Percentiles rank a stretch among this genome's conserved stretches.
Evolutionary conservation across 2,329 filamentous ascomycete genomes (phyloP).

Genomic region (Fusarium sacchari): DNA sequence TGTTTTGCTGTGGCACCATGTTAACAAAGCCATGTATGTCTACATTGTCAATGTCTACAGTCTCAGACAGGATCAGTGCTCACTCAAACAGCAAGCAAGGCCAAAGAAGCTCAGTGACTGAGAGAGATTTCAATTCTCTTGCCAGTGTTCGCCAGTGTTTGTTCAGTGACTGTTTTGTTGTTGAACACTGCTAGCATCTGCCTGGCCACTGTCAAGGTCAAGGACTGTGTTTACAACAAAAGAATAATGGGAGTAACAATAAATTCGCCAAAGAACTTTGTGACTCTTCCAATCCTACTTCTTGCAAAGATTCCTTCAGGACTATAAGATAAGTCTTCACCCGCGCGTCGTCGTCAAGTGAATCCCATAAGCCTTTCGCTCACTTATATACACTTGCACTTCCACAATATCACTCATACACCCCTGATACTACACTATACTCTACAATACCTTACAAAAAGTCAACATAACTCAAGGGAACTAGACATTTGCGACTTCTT

Average conservation of each 20-base stretch:
- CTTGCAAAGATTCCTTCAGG: not conserved
- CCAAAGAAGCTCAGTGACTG: not conserved
- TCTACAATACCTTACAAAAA: not conserved
- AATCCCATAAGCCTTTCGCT: not conserved
- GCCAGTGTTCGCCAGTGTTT: not conserved
- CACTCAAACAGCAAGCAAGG: not conserved
- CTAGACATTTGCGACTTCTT: not conserved
- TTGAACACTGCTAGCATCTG: not conserved
- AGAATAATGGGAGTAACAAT: not conserved
- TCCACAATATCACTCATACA: not conserved
- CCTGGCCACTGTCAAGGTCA: not conserved
- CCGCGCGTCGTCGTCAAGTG: not conserved
- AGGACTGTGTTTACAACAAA: conserved; percentile 8
- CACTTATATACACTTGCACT: not conserved
- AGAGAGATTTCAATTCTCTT: not conserved
- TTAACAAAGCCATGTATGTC: not conserved
- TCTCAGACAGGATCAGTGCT: not conserved
- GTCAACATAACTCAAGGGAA: not conserved
- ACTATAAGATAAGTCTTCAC: not conserved
- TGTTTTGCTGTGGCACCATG: not conserved
- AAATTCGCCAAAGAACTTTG: not conserved
- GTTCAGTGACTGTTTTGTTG: not conserved
- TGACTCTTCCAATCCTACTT: not conserved
- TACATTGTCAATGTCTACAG: not conserved
- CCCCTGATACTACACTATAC: not conserved